phyloP scores from a whole-genome alignment of 2,329 filamentous ascomycete species.

The Ascochyta fabae region DNA sequence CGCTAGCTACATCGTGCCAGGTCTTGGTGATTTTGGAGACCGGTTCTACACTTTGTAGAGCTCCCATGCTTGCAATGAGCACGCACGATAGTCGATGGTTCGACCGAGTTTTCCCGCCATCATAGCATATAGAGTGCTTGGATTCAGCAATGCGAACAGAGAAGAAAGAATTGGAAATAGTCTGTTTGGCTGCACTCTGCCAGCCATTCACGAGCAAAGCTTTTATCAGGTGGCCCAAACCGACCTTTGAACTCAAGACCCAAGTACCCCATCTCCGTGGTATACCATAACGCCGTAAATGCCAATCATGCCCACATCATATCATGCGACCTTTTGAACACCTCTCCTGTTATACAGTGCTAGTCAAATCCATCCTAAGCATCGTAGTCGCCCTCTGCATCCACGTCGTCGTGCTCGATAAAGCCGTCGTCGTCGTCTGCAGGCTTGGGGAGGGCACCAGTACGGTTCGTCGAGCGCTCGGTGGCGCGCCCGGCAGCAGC shows the following conservation, averaged over 20 bases:
- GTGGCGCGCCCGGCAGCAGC: constrained; percentile 52
- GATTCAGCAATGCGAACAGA: neutral
- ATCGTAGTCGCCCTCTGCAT: constrained; percentile 48
- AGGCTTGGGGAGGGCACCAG: constrained; percentile 31
- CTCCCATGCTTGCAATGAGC: neutral
- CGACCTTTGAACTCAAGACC: constrained; percentile 7
- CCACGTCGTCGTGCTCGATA: constrained; percentile 48
- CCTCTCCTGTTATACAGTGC: constrained; percentile 11
- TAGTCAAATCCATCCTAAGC: constrained; percentile 29
- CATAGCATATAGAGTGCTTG: neutral
- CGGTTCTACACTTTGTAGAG: constrained; percentile 87
- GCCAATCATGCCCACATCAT: constrained; percentile 20
- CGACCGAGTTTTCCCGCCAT: neutral
- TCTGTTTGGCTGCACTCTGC: neutral
- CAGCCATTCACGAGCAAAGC: constrained; percentile 10
- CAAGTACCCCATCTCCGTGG: constrained; percentile 23
- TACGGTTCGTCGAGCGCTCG: constrained; percentile 35
- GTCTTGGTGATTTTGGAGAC: constrained; percentile 93
- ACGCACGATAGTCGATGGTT: neutral
- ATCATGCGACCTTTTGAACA: constrained; percentile 23
- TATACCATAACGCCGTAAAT: constrained; percentile 38
- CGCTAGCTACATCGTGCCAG: constrained; percentile 88
- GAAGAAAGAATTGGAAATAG: neutral
- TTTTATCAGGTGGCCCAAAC: constrained; percentile 4
- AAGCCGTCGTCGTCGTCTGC: constrained; percentile 46